Conservation (phyloP, 257 asterid species). For the Solanum stenotomum region DNA sequence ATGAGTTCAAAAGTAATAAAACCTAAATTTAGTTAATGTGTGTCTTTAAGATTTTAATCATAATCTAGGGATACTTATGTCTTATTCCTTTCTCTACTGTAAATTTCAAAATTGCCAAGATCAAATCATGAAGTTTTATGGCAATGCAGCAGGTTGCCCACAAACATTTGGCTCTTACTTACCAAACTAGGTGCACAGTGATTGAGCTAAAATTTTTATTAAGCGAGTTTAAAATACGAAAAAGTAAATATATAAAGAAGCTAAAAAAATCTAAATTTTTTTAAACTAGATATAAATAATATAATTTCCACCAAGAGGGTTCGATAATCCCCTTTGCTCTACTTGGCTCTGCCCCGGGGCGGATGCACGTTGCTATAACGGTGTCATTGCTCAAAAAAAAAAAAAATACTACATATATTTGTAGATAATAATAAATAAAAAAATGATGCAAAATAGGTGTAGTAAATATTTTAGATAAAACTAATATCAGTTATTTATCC, state of each 20-base stretch:
- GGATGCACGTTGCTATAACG: background rate
- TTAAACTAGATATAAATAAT: too few relatives aligned
- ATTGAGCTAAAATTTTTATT: fast-evolving
- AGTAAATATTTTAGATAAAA: background rate
- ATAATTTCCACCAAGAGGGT: background rate
- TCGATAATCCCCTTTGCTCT: background rate
- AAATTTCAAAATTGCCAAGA: background rate
- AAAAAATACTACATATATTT: background rate
- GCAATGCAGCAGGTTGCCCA: background rate
- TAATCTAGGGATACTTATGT: too few relatives aligned
- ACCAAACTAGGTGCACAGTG: too few relatives aligned
- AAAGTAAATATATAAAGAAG: fast-evolving
- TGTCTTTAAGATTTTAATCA: too few relatives aligned
- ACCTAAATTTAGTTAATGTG: too few relatives aligned
- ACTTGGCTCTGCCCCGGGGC: background rate
- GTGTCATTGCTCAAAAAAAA: background rate
- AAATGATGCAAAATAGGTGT: background rate
- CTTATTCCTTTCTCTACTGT: background rate
- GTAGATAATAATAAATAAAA: background rate
- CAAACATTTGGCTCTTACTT: background rate
- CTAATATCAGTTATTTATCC: background rate
- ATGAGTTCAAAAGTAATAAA: fast-evolving
- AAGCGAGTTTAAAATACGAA: background rate
- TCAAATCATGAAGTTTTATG: background rate
- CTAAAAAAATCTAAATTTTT: fast-evolving